A percentile compares a stretch with the other conserved stretches of the same genome.
Evolutionary conservation across 495 filamentous ascomycete species (phyloP).

Genomic region (Ramalina intermedia): DNA sequence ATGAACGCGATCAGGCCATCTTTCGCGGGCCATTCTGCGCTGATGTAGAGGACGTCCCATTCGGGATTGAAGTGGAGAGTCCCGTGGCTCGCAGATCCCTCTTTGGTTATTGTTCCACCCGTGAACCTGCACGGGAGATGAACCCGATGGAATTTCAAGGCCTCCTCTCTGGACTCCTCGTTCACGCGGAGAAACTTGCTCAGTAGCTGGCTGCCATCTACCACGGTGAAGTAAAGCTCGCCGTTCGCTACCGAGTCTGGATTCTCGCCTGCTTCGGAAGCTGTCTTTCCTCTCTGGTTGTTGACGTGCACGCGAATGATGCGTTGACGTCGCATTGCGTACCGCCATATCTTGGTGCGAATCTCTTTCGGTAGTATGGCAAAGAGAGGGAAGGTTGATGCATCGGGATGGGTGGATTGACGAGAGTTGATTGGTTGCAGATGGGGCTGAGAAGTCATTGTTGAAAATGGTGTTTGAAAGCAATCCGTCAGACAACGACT

Average conservation of each 20-base stretch:
- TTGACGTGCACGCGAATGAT: not conserved
- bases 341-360: slow-evolving; percentile 1
- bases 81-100: not conserved
- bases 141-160: not conserved
- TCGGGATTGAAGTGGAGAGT: slow-evolving; percentile 1
- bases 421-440: not conserved
- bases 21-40: slow-evolving; percentile 2
- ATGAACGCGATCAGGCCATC: not conserved
- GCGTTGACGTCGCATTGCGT: not conserved
- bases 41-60: not conserved
- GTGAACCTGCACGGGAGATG: not conserved
- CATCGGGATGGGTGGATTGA: not conserved
- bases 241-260: not conserved
- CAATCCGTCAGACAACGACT: too few species aligned
- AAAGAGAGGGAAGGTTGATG: not conserved
- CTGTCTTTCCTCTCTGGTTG: not conserved
- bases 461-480: not conserved
- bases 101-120: not conserved
- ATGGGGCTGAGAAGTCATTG: not conserved
- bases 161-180: not conserved
- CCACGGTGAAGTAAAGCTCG: not conserved
- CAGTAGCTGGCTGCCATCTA: not conserved
- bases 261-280: slow-evolving; percentile 1
- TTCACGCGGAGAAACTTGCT: not conserved
- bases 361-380: not conserved